Evolutionary conservation across 2,329 filamentous ascomycete genomes (phyloP).

Genomic region (Ramularia collo-cygni): DNA sequence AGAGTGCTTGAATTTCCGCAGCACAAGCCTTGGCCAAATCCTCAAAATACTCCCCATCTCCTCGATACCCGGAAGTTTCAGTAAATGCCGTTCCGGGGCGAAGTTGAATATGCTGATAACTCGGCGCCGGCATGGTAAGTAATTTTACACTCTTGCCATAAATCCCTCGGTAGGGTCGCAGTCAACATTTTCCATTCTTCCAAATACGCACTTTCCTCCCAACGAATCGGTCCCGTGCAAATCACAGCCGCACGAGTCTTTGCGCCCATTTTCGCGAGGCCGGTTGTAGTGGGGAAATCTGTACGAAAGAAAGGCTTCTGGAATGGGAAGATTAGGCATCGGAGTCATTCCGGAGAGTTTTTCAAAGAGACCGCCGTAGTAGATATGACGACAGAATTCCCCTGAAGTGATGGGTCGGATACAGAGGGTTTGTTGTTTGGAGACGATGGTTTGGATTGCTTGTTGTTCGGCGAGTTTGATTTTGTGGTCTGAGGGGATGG

Average conservation of each 20-base stretch:
- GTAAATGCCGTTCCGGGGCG: slow-evolving; percentile 24
- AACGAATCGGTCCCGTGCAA: slow-evolving; percentile 17
- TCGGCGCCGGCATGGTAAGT: slow-evolving; percentile 27
- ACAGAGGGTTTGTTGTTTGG: slow-evolving; percentile 54
- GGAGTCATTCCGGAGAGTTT: slow-evolving; percentile 17
- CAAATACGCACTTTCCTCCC: slow-evolving; percentile 18
- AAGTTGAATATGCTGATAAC: slow-evolving; percentile 26
- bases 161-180: slow-evolving; percentile 7
- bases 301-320: slow-evolving; percentile 20
- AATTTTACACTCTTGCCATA: slow-evolving; percentile 20
- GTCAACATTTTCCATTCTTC: slow-evolving; percentile 20
- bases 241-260: slow-evolving; percentile 19
- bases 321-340: slow-evolving; percentile 10
- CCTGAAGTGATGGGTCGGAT: slow-evolving; percentile 59
- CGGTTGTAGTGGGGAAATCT: slow-evolving; percentile 20
- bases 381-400: slow-evolving; percentile 47
- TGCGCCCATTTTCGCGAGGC: slow-evolving; percentile 13
- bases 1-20: slow-evolving; percentile 19
- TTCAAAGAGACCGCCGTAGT: slow-evolving; percentile 25
- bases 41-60: slow-evolving; percentile 24
- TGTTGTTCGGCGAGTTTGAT: slow-evolving; percentile 57
- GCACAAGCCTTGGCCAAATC: slow-evolving; percentile 21
- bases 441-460: slow-evolving; percentile 57
- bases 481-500: slow-evolving; percentile 31
- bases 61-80: slow-evolving; percentile 17